Evolutionary conservation across 257 asterid genomes (phyloP), one percentile per base, ranked within the genome.

Genomic region (Solanum megistacrolobum): DNA sequence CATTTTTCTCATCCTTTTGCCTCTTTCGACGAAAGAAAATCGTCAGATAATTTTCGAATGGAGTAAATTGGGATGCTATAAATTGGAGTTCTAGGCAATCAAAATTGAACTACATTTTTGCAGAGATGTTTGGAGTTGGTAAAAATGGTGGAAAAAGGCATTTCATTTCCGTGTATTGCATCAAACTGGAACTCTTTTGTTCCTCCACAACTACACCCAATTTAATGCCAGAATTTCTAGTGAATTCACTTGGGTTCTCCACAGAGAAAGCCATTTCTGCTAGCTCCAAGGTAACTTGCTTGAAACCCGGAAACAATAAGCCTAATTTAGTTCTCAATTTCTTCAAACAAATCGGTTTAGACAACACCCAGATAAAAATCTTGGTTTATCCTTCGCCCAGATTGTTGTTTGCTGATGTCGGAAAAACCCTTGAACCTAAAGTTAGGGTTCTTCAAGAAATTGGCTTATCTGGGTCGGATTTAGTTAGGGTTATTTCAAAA

Each of bases 391-490:
- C 36, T 0, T 9, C 36, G 3, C 92, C 91, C 9, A 29, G 9
- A 1, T 35, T 89, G 52, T 43, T 90, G 23, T 87, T 88, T 7
- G 83, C 23, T 62, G 41, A 90, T 8, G 52, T 86, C 4, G 88
- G 83, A 5, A 89, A 87, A 81, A 87, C 86, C 87, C 89, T 89
- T 4, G 79, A 60, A 7, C 91, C 91, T 43, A 90, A 90, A 73
- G 14, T 89, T 20, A 34, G 41, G 48, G 52, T 65, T 39, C 74
- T 90, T 2, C 43, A 89, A 43, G 88, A 85, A 12, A 31, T 89
- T 31, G 92, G 92, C 23, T 23, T 90, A 18, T 76, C 87, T n/a
- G 88, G 87, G 52, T 8, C 34, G 55, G 62, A 87, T 41, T 82
- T 90, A 18, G 83, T n/a, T 18, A 86, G n/a, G 11, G n/a, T 87